Evolutionary conservation across 768 basidiomycete species (phyloP).

Genomic region (Cubamyces lactineus): DNA sequence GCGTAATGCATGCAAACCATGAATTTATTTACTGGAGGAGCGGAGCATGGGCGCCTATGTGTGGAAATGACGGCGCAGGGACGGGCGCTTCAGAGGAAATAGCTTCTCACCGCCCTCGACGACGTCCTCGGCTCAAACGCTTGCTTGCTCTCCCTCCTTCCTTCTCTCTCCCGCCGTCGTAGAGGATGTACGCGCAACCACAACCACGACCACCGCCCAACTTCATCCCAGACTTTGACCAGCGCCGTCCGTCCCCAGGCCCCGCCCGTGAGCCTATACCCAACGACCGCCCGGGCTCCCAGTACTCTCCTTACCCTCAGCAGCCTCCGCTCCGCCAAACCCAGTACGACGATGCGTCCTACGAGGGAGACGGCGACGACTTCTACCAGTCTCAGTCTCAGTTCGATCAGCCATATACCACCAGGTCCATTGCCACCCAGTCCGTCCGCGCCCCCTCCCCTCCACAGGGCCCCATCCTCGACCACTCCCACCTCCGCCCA

Average conservation of each 20-base stretch:
- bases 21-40: neutral
- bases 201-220: slow-evolving; percentile 27
- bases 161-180: slow-evolving; percentile 5
- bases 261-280: slow-evolving; percentile 18
- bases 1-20: neutral
- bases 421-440: slow-evolving; percentile 32
- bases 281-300: slow-evolving; percentile 21
- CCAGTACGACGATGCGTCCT: slow-evolving; percentile 20
- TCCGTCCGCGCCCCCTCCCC: slow-evolving; percentile 67
- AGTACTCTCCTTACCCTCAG: slow-evolving; percentile 26
- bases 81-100: slow-evolving; percentile 5
- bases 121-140: slow-evolving; percentile 2
- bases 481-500: slow-evolving; percentile 91
- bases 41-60: neutral
- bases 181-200: slow-evolving; percentile 31
- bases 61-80: neutral
- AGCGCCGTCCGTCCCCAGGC: slow-evolving; percentile 20
- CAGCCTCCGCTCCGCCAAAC: slow-evolving; percentile 16
- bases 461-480: slow-evolving; percentile 70
- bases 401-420: slow-evolving; percentile 25
- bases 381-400: slow-evolving; percentile 34
- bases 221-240: slow-evolving; percentile 30
- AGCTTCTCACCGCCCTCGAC: slow-evolving; percentile 17
- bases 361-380: slow-evolving; percentile 32
- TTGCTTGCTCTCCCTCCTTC: too few relatives aligned